These are phyloP conservation scores for Symmetrospora coprosmae DNA, from an alignment of 768 basidiomycete genomes.

Conservation along the genomic window DNA sequence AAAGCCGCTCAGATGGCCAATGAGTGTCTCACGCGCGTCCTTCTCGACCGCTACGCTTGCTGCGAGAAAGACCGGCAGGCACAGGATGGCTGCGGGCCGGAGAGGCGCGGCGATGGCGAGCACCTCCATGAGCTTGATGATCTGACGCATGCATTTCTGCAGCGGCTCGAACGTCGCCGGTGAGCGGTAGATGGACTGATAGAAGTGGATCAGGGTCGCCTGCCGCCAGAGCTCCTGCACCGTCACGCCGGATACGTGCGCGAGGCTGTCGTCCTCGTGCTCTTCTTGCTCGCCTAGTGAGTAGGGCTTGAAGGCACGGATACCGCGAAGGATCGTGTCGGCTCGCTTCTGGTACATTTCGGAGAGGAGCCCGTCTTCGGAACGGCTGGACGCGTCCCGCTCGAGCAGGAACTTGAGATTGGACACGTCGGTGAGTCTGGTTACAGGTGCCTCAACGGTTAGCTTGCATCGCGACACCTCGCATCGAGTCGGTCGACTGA, in stretches of 20 bases:
- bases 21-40: too few relatives aligned
- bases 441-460: too few relatives aligned
- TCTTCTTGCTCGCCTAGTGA: background rate
- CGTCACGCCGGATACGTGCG: slow-evolving; percentile 5
- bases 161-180: background rate
- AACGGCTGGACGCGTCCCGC: background rate
- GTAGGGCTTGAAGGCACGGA: background rate
- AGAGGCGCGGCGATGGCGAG: too few relatives aligned
- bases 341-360: background rate
- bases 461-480: too few relatives aligned
- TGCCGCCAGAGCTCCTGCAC: slow-evolving; percentile 15
- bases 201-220: background rate
- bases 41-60: too few relatives aligned
- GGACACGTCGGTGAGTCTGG: too few relatives aligned
- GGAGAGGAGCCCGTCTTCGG: background rate
- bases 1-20: too few relatives aligned
- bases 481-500: too few relatives aligned
- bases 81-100: too few relatives aligned
- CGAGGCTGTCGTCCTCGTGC: background rate
- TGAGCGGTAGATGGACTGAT: background rate
- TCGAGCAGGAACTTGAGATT: background rate
- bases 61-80: too few relatives aligned
- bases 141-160: too few relatives aligned
- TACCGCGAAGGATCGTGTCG: background rate
- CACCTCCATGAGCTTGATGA: too few relatives aligned